Conservation (phyloP, 352 stramenopile genomes). For the Globisporangium cederbergense region DNA sequence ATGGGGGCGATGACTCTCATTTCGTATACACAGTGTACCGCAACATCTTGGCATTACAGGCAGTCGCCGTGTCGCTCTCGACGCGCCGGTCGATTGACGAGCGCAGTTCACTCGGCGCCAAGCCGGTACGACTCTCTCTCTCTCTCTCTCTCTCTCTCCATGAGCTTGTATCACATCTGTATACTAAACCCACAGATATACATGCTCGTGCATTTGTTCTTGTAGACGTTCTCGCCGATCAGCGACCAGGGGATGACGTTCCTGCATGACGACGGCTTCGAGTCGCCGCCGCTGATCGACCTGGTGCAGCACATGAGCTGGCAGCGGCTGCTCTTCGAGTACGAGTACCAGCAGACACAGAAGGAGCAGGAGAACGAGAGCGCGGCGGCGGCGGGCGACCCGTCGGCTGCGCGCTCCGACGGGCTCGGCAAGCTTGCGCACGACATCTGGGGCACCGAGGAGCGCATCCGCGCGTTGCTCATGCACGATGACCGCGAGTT, state of each 20-base stretch:
- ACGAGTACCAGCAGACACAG: slow-evolving; percentile 59
- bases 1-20: not conserved
- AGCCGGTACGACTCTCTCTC: slow-evolving; percentile 14
- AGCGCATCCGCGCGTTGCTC: slow-evolving; percentile 69
- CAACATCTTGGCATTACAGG: slow-evolving; percentile 76
- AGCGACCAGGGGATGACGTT: slow-evolving; percentile 40
- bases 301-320: slow-evolving; percentile 58
- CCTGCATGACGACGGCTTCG: slow-evolving; percentile 35
- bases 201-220: not conserved
- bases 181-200: not conserved
- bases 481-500: slow-evolving; percentile 57
- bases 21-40: slow-evolving; percentile 53
- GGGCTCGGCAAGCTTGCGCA: slow-evolving; percentile 65
- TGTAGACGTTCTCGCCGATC: slow-evolving; percentile 40
- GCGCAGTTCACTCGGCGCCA: slow-evolving; percentile 50
- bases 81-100: slow-evolving; percentile 79
- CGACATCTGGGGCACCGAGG: slow-evolving; percentile 78
- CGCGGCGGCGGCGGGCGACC: slow-evolving; percentile 19
- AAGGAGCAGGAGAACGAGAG: slow-evolving; percentile 39
- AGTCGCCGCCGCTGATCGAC: slow-evolving; percentile 42
- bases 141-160: not conserved
- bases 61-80: slow-evolving; percentile 65
- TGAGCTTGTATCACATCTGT: too few relatives aligned
- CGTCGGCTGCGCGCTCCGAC: slow-evolving; percentile 25
- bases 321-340: slow-evolving; percentile 59